Base-by-base conservation (phyloP, 2,329 filamentous ascomycete species). In the Arthrobotrys sinensis region DNA sequence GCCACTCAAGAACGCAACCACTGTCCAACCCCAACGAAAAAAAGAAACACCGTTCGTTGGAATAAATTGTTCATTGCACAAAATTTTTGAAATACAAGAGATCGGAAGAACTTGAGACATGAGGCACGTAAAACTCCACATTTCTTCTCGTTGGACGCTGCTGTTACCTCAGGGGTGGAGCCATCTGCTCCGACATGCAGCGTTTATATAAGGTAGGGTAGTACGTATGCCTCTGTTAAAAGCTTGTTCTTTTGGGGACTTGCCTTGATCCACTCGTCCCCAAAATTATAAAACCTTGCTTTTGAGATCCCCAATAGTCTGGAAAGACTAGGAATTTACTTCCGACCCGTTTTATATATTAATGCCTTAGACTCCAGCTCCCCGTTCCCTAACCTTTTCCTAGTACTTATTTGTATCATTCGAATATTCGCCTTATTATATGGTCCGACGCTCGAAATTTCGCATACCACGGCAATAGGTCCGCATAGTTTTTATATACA, bases 241-340 rank as follows among this genome's bases (percentile, higher is more conserved):
- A 57, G 32, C 32, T 38, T 57, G 16, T 57, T 53, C 36, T 8
- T n/a, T n/a, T 38, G 32, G 32, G 28, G 36, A n/a, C n/a, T n/a
- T n/a, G n/a, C n/a, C 24, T n/a, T 4, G n/a, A 53, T 10, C 50
- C 11, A 53, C 24, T 48, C 8, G 16, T 38, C 36, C 45, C 14
- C 7, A 48, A 45, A n/a, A 45, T n/a, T 2, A 45, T 28, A 28
- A 28, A 28, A 28, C 1, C 1, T 12, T 57, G 45, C 36, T 11
- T 34, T 55, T 16, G 50, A 53, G n/a, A 19, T 38, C 52, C 5
- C 21, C n/a, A 52, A 19, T 16, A 28, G 21, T 24, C 48, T 21
- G 21, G 14, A 21, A 52, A 32, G 11, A n/a, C 21, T 52, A 32
- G 48, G 48, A 11, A 32, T 34, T 53, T 53, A 34, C 32, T 16